These are phyloP conservation scores for Goffeauzyma gilvescens DNA, from an alignment of 768 basidiomycete genomes.

Conservation along the genomic window DNA sequence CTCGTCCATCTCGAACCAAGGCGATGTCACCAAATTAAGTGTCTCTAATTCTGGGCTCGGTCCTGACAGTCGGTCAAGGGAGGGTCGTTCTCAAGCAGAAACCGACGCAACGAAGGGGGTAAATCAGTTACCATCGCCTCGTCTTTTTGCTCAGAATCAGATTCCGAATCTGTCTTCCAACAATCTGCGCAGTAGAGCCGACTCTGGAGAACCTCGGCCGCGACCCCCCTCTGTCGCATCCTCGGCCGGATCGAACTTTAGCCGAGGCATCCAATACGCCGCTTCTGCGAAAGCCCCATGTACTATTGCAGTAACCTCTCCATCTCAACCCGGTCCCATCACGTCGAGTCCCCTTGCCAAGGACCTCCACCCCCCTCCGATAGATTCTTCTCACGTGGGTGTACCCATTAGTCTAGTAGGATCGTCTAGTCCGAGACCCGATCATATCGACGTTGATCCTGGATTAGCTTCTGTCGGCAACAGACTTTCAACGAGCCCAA, in stretches of 20 bases:
- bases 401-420: no score
- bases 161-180: not conserved
- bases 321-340: not conserved
- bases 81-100: not conserved
- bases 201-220: not conserved
- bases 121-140: not conserved
- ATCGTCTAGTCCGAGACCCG: no score
- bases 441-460: no score
- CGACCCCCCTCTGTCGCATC: slow-evolving; percentile 4
- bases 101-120: not conserved
- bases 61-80: not conserved
- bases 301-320: not conserved
- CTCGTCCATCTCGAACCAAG: slow-evolving; percentile 1
- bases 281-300: slow-evolving; percentile 2
- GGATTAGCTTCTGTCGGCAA: no score
- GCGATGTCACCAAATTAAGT: not conserved
- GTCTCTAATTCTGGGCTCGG: not conserved
- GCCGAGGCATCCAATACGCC: slow-evolving; percentile 4
- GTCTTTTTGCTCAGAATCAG: not conserved
- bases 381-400: no score
- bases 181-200: not conserved
- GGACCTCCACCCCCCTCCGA: no score
- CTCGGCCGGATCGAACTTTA: slow-evolving; percentile 4
- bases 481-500: no score
- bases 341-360: no score